Base-by-base conservation (phyloP, 805 yeast genomes). In the Saturnispora besseyi region DNA sequence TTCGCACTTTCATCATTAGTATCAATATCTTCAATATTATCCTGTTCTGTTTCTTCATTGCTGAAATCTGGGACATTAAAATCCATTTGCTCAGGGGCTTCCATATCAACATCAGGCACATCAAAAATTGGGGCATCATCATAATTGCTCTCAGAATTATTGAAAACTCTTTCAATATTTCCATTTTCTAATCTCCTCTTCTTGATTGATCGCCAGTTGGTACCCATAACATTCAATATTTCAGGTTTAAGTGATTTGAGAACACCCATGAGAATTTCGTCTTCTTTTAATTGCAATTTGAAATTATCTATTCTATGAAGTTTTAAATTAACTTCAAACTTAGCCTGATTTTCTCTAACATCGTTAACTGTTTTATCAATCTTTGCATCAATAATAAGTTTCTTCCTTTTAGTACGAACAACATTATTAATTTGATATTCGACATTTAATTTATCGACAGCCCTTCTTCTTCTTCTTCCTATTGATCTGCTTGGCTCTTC, bases 401-500 rank as follows among this genome's bases (percentile, higher is more conserved):
- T 73, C 51, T 75, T 69, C 50, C 73, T 72, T 31, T 66, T 62
- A 2, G 81, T 77, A 55, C 75, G 70, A 3, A 78, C 73, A 33
- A 80, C 82, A 29, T 63, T 67, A 6, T 61, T 58, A 38, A 60
- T 65, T 59, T 64, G 49, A 67, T 63, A 50, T 21, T 51, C 46
- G 13, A 48, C 26, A 18, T 33, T 53, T 5, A 70, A 64, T n/a
- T 62, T 66, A 21, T 66, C 57, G 47, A 63, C 59, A 6, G 62
- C 53, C 32, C 65, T 58, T 42, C 58, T 60, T 32, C 61, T 48
- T 12, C 58, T 60, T 28, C 36, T 22, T 12, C 58, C 60, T 28
- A 32, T 22, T 33, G 36, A 26, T 32, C 37, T 38, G 6, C 43
- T 48, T n/a, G 50, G 41, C 26, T 48, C 48, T 26, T 51, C 48